phyloP scores from a whole-genome alignment of 257 asterid genomes.

The Schizonepeta tenuifolia region DNA sequence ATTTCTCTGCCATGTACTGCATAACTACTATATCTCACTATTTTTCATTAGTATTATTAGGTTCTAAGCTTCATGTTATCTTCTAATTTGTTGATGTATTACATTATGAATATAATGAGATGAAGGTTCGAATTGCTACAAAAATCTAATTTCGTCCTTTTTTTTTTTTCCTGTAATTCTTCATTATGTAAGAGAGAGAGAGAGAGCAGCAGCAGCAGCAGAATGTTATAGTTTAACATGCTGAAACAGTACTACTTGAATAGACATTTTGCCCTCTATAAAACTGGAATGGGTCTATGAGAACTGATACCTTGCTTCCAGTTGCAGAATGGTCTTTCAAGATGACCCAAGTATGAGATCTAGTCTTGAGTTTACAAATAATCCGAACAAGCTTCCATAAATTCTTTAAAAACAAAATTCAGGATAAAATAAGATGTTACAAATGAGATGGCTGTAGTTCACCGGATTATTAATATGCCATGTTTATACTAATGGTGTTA shows the following conservation, averaged over 20 bases:
- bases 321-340: not conserved
- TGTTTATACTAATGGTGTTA: not conserved
- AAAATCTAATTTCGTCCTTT: not conserved
- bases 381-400: not conserved
- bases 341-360: constrained; percentile 7
- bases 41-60: not conserved
- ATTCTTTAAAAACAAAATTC: not conserved
- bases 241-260: not conserved
- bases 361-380: not conserved
- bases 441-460: not conserved
- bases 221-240: not conserved
- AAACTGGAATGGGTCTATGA: constrained; percentile 5
- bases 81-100: not conserved
- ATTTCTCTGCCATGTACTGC: constrained; percentile 36
- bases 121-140: not conserved
- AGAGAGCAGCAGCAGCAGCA: not conserved
- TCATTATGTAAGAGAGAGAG: not conserved
- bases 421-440: not conserved
- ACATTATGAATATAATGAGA: not conserved
- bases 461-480: not conserved
- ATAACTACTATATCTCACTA: constrained; percentile 3
- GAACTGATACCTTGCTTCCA: not conserved
- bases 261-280: not conserved
- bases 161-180: not conserved
- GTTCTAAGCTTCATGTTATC: constrained; percentile 1